phyloP scores from a whole-genome alignment of 164 flowering plant genomes.

The Magnolia changhungtana region DNA sequence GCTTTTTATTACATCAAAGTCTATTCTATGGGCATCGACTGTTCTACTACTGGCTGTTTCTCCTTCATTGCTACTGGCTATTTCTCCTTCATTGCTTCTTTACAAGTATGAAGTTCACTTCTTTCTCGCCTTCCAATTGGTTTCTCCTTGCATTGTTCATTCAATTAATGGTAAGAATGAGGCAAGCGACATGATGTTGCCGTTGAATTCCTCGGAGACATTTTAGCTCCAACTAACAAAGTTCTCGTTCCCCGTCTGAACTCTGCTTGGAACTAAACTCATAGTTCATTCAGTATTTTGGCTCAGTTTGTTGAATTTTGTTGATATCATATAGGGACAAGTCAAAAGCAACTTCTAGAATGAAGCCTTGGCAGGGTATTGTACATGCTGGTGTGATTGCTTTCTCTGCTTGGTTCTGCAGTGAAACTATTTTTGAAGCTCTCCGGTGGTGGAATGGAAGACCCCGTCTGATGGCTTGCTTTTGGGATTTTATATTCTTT shows the following conservation, averaged over 20 bases:
- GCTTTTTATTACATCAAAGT: constrained; percentile 78
- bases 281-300: not conserved
- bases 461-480: constrained; percentile 91
- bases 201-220: not conserved
- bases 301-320: not conserved
- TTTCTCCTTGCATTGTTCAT: not conserved
- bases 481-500: constrained; percentile 71
- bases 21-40: constrained; percentile 81
- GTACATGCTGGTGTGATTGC: constrained; percentile 80
- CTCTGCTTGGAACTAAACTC: not conserved
- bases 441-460: constrained; percentile 97
- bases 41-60: constrained; percentile 71
- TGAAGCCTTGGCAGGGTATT: constrained; percentile 95
- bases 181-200: not conserved
- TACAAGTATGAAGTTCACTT: constrained; percentile 61
- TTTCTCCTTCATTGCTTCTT: constrained; percentile 94
- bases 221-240: not conserved
- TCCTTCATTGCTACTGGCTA: too few relatives aligned
- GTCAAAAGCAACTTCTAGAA: constrained; percentile 64
- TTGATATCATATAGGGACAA: constrained; percentile 57
- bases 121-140: not conserved
- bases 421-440: constrained; percentile 93
- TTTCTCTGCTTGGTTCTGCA: constrained; percentile 84
- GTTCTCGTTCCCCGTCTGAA: not conserved
- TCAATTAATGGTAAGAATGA: not conserved